phyloP scores from a whole-genome alignment of 2,329 filamentous ascomycete genomes.

The Lomentospora prolificans region DNA sequence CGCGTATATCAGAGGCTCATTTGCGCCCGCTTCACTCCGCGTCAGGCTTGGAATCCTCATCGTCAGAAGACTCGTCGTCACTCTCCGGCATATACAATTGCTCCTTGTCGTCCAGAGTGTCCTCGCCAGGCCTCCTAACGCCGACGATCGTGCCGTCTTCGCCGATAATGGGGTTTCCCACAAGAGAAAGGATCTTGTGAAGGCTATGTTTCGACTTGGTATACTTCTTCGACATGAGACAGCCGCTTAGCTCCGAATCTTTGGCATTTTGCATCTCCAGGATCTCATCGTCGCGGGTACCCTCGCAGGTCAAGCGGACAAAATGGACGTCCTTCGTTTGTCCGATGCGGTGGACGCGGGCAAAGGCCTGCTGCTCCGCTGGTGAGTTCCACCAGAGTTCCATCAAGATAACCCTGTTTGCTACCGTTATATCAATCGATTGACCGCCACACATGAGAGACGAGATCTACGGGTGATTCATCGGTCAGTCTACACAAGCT shows the following conservation, averaged over 20 bases:
- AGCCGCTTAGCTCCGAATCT: constrained; percentile 28
- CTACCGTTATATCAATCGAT: constrained; percentile 29
- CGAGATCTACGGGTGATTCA: constrained; percentile 20
- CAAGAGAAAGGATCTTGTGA: background rate
- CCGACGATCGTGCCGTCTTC: background rate
- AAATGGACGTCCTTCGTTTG: constrained; percentile 52
- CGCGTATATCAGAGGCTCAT: no score
- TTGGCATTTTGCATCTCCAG: constrained; percentile 47
- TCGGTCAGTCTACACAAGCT: no score
- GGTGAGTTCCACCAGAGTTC: constrained; percentile 55
- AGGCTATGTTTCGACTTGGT: background rate
- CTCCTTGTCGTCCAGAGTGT: no score
- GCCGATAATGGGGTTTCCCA: background rate
- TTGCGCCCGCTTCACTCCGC: no score
- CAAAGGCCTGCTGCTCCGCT: constrained; percentile 51
- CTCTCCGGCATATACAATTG: no score
- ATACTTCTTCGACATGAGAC: constrained; percentile 11
- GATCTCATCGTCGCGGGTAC: constrained; percentile 50
- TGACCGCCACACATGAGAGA: constrained; percentile 25
- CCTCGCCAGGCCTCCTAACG: background rate
- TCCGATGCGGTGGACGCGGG: constrained; percentile 53
- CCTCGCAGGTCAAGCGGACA: constrained; percentile 43
- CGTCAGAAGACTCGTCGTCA: no score
- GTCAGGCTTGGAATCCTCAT: no score
- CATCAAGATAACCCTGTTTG: constrained; percentile 43